A percentile compares a stretch with the other conserved stretches of the same genome.
phyloP scores from a whole-genome alignment of 2,329 filamentous ascomycete species.

The Claviceps maximensis region DNA sequence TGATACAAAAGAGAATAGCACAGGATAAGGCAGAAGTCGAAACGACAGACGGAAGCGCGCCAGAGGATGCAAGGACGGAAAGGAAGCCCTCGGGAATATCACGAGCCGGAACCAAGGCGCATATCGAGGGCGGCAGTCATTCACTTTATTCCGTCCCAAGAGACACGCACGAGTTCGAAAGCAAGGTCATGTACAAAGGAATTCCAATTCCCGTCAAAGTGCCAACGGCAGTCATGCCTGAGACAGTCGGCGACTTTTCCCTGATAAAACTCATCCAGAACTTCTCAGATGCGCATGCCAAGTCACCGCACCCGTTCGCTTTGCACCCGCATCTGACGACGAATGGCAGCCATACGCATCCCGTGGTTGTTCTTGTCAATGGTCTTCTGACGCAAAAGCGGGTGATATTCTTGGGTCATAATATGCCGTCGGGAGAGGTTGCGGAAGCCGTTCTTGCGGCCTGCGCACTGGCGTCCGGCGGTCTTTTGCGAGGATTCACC shows the following conservation, averaged over 20 bases:
- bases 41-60: conserved; percentile 19
- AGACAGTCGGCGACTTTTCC: conserved; percentile 95
- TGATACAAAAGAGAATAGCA: conserved; percentile 70
- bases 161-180: conserved; percentile 97
- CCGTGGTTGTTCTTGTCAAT: conserved; percentile 88
- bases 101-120: conserved; percentile 48
- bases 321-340: conserved; percentile 89
- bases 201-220: conserved; percentile 96
- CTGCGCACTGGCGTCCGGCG: conserved; percentile 84
- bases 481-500: conserved; percentile 85
- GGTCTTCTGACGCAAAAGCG: conserved; percentile 92
- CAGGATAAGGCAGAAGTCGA: conserved; percentile 44
- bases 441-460: conserved; percentile 97
- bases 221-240: conserved; percentile 81
- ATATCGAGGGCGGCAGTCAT: conserved; percentile 40
- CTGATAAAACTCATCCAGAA: conserved; percentile 94
- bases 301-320: conserved; percentile 70
- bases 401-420: conserved; percentile 90
- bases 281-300: conserved; percentile 72
- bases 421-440: conserved; percentile 87
- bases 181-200: conserved; percentile 87
- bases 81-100: conserved; percentile 36
- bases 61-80: conserved; percentile 34
- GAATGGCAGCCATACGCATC: conserved; percentile 78
- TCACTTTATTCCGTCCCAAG: conserved; percentile 65